These are phyloP conservation scores for Coffea canephora DNA, from an alignment of 257 asterid genomes.

Conservation along the genomic window DNA sequence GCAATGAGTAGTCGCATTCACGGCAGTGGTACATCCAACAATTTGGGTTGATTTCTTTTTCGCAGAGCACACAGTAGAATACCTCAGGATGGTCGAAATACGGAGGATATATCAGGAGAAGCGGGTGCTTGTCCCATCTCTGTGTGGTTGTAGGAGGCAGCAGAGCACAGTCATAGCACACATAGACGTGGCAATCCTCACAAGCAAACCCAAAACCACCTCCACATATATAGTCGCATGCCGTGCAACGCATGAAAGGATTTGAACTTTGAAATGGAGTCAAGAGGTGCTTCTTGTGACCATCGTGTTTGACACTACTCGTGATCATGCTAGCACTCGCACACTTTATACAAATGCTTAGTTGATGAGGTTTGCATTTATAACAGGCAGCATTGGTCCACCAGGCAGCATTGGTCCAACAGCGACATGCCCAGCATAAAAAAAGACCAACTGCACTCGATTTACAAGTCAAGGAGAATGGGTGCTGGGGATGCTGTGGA, in stretches of 20 bases:
- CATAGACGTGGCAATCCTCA: neutral
- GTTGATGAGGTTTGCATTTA: too few relatives aligned
- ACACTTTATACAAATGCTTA: too few relatives aligned
- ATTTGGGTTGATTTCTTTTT: constrained; percentile 1
- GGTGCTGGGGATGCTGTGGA: neutral
- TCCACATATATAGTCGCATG: too few relatives aligned
- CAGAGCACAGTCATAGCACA: neutral
- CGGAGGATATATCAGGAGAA: neutral
- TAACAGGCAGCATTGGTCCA: too few relatives aligned
- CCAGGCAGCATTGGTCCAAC: too few relatives aligned
- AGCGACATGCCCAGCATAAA: rapidly evolving
- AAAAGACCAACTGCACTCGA: too few relatives aligned
- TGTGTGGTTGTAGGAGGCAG: neutral
- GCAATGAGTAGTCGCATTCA: neutral
- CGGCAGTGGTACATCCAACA: neutral
- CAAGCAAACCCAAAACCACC: neutral
- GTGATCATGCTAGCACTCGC: too few relatives aligned
- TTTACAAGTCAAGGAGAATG: too few relatives aligned
- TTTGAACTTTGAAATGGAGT: too few relatives aligned
- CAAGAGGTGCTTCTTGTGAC: too few relatives aligned
- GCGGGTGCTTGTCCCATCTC: neutral
- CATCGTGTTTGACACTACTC: too few relatives aligned
- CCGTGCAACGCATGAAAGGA: too few relatives aligned
- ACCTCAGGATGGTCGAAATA: neutral
- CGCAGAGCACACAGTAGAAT: constrained; percentile 1